Percentiles rank a stretch among this genome's conserved stretches.
Conservation (phyloP, 208 protist genomes). For the Trypanosoma conorhini region DNA sequence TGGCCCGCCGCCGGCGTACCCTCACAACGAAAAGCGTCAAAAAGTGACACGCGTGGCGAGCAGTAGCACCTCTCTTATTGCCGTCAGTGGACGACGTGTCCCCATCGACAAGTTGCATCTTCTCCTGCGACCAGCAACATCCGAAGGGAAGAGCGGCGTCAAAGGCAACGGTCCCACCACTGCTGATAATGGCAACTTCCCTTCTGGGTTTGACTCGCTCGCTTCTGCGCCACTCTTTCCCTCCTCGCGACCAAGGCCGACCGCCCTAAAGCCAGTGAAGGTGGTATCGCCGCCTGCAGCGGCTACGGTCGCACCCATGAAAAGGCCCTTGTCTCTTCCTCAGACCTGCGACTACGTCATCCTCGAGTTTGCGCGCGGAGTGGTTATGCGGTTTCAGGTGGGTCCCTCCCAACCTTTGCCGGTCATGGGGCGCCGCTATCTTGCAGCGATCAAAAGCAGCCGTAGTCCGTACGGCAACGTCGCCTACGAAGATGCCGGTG, state of each 20-base stretch:
- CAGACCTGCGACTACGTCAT: conserved; percentile 25
- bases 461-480: conserved; percentile 49
- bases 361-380: conserved; percentile 49
- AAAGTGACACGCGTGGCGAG: conserved; percentile 40
- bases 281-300: conserved; percentile 1
- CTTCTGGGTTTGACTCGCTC: neutral
- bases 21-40: conserved; percentile 1
- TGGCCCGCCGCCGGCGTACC: conserved; percentile 17
- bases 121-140: conserved; percentile 20
- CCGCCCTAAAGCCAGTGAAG: conserved; percentile 13
- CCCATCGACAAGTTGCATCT: conserved; percentile 78
- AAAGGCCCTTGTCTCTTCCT: neutral
- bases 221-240: conserved; percentile 34
- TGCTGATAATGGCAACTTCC: neutral
- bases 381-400: conserved; percentile 45
- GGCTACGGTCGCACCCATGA: neutral
- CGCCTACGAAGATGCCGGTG: conserved; percentile 42
- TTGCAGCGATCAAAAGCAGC: conserved; percentile 40
- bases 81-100: conserved; percentile 75
- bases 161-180: neutral
- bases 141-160: conserved; percentile 19
- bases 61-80: conserved; percentile 53
- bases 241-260: conserved; percentile 47
- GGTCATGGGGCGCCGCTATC: conserved; percentile 42
- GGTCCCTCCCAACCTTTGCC: conserved; percentile 14